Base-by-base conservation (phyloP, 352 stramenopile genomes). In the Phytophthora melonis region DNA sequence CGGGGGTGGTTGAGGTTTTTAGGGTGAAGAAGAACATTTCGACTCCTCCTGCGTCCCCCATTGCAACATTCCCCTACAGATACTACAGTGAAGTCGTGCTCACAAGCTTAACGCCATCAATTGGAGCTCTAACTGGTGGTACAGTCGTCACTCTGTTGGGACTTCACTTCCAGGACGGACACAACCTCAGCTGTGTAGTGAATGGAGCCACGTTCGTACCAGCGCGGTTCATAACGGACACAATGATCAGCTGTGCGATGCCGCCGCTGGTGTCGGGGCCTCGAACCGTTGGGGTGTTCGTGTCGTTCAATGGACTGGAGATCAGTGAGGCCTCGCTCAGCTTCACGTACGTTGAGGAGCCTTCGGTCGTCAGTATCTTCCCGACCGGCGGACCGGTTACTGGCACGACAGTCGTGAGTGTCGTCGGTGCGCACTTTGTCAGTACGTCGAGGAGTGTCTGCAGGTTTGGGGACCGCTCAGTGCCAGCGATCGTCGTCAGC, bases 231-330 rank as follows among this genome's bases (percentile, higher is more conserved):
- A 64, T 83, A 34, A 78, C 41, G 60, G 59, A 78, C 8, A 55
- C 66, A 2, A 78, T 77, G 60, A 52, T 86, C n/a, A 66, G 62
- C 13, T 84, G 75, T 23, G 66, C 19, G 43, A 70, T 77, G 6
- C 78, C 78, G 7, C 47, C 68, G 36, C 69, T 66, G 62, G 36
- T 49, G 4, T 70, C 57, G 0, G 63, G 66, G n/a, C 19, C 59
- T 8, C 63, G 53, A 34, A 63, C 66, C 21, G 50, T 83, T 45
- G 32, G 32, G 18, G 53, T 83, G 11, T 75, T 69, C n/a, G 66
- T 83, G 9, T 79, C 70, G 4, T 61, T 86, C 5, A 83, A 86
- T 57, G 76, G 76, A 21, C 55, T 80, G 21, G 76, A 86, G 49
- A 52, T 75, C 19, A 82, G 70, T 58, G 52, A 66, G 10, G 36